phyloP scores from a whole-genome alignment of 2,329 filamentous ascomycete species.

The Alternaria viburni region DNA sequence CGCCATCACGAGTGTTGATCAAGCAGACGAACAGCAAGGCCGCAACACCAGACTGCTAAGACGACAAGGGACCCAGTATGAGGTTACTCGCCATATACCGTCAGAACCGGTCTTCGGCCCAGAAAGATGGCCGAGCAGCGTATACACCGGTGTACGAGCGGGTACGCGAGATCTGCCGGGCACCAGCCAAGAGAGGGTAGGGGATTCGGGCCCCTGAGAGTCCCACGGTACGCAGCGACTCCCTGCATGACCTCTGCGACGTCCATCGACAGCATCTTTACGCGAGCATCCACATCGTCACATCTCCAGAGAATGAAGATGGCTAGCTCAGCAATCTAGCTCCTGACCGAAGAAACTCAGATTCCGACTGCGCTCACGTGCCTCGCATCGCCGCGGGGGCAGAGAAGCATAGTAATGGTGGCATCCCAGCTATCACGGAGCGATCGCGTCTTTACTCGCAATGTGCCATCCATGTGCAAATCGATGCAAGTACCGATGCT shows the following conservation, averaged over 20 bases:
- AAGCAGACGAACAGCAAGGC: neutral
- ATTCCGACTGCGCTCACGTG: neutral
- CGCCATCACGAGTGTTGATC: neutral
- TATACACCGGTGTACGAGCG: neutral
- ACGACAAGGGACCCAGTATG: neutral
- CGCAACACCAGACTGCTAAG: neutral
- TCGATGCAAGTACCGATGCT: neutral
- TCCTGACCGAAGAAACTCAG: neutral
- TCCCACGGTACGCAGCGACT: constrained; percentile 4
- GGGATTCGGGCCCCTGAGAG: neutral
- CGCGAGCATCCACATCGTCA: neutral
- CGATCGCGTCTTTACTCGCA: neutral
- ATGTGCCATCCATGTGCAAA: constrained; percentile 6
- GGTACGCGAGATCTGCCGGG: neutral
- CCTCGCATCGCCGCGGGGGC: neutral
- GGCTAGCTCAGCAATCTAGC: neutral
- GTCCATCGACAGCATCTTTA: neutral
- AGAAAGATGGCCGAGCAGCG: neutral
- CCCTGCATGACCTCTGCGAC: constrained; percentile 11
- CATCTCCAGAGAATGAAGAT: neutral
- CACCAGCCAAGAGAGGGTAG: neutral
- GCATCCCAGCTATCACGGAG: neutral
- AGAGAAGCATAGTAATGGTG: neutral
- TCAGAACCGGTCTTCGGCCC: neutral
- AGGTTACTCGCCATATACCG: neutral